Percentiles rank a stretch among this genome's conserved stretches.
These are phyloP conservation scores for Purshia tridentata DNA, from an alignment of 306 rosid genomes.

Conservation along the genomic window DNA sequence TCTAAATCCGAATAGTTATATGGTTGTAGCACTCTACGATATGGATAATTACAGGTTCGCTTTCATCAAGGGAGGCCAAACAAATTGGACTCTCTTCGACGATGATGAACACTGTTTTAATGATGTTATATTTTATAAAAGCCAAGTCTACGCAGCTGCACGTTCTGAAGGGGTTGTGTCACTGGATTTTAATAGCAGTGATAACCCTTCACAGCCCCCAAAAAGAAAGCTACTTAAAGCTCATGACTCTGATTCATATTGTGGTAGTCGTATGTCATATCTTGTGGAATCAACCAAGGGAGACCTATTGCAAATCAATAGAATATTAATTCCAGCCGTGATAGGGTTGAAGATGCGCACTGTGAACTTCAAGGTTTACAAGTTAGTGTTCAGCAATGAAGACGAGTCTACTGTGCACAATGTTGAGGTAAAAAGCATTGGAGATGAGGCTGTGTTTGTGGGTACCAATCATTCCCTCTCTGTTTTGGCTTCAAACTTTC, in stretches of 20 bases:
- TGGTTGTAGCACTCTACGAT: background rate
- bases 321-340: background rate
- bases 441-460: background rate
- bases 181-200: background rate
- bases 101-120: background rate
- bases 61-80: background rate
- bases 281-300: slow-evolving; percentile 1
- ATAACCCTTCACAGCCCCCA: background rate
- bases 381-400: background rate
- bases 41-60: too few species aligned
- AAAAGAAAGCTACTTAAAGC: too few species aligned
- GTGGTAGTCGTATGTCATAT: too few species aligned
- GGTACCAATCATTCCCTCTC: background rate
- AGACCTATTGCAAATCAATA: background rate
- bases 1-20: background rate
- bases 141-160: background rate
- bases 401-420: too few species aligned
- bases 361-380: background rate
- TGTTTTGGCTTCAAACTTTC: background rate
- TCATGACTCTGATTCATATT: too few species aligned
- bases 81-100: background rate
- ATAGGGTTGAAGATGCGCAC: too few species aligned
- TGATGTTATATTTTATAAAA: background rate
- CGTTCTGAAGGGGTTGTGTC: background rate
- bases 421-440: background rate